These are phyloP conservation scores for Gentiana macrophylla DNA, from an alignment of 257 asterid genomes.

Conservation along the genomic window DNA sequence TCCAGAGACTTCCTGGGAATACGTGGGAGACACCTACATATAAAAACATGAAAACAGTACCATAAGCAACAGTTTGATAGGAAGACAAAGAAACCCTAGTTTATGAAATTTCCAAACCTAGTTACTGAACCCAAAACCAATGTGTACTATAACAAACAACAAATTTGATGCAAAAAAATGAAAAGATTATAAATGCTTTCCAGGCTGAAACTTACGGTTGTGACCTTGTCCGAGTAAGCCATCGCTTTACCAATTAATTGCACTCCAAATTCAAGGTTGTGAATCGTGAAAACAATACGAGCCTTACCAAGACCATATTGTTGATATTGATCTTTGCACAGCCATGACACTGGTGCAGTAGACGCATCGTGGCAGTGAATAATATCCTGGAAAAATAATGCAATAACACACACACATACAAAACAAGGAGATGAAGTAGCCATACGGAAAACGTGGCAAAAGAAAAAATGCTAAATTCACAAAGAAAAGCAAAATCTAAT, in stretches of 20 bases:
- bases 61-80: neutral
- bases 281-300: constrained; percentile 88
- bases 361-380: constrained; percentile 99
- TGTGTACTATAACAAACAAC: constrained; percentile 2
- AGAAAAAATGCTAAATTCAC: neutral
- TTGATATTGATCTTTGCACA: constrained; percentile 77
- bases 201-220: constrained; percentile 54
- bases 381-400: constrained; percentile 51
- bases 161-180: constrained; percentile 1
- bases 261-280: constrained; percentile 95
- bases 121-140: constrained; percentile 3
- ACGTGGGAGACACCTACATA: constrained; percentile 92
- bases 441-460: neutral
- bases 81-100: neutral
- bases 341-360: constrained; percentile 98
- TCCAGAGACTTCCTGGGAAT: constrained; percentile 75
- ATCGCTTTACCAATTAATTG: constrained; percentile 73
- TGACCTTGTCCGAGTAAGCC: constrained; percentile 67
- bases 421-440: no score
- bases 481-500: neutral
- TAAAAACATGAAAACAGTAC: constrained; percentile 3
- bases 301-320: constrained; percentile 85
- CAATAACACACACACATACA: constrained; percentile 4
- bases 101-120: neutral
- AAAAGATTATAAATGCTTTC: constrained; percentile 4